phyloP scores from a whole-genome alignment of 148 eudicot genomes.

The Vaccinium myrtillus region DNA sequence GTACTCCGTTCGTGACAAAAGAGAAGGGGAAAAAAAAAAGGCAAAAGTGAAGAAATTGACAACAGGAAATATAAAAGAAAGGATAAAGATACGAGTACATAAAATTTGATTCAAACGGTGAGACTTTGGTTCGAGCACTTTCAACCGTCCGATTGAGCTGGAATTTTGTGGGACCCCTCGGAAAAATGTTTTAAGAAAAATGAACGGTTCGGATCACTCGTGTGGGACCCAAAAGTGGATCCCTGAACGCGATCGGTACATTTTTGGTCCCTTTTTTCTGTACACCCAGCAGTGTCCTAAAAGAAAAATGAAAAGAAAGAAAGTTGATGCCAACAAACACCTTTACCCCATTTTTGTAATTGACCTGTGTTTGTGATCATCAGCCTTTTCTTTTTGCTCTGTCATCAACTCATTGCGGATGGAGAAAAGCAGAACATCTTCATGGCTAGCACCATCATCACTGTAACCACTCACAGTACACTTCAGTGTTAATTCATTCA shows the following conservation, averaged over 20 bases:
- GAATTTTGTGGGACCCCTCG: no score
- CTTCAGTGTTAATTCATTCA: neutral
- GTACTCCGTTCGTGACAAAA: neutral
- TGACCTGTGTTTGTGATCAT: neutral
- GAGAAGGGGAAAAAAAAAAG: neutral
- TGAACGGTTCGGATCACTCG: no score
- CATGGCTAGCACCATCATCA: neutral
- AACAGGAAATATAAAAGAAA: neutral
- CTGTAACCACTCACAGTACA: neutral
- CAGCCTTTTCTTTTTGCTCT: slow-evolving; percentile 3
- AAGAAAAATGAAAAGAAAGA: neutral
- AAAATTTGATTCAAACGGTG: no score
- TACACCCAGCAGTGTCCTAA: no score
- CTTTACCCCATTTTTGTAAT: neutral
- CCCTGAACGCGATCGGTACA: no score
- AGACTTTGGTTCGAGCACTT: no score
- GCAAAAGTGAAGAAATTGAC: neutral
- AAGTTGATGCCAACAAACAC: neutral
- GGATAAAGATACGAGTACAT: no score
- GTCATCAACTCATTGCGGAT: slow-evolving; percentile 11
- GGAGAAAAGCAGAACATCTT: neutral
- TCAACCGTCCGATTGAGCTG: no score
- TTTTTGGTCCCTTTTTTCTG: no score
- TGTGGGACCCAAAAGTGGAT: no score
- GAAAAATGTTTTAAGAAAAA: no score